Conservation (phyloP, 345 rosid genomes). For the Pistacia integerrima region DNA sequence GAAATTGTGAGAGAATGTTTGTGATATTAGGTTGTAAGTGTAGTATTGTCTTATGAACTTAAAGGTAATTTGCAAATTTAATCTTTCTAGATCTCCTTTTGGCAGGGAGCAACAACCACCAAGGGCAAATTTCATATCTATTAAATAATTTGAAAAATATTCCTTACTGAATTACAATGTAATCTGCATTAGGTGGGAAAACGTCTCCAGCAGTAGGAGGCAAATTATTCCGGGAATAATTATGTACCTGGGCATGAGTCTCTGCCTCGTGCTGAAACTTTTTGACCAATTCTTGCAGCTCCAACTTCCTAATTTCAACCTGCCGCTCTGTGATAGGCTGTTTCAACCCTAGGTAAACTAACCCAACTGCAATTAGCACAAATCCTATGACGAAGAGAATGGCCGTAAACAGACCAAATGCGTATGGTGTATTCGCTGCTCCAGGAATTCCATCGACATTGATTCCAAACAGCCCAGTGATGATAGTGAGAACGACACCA, state of each 20-base stretch:
- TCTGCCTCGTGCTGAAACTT: constrained; percentile 98
- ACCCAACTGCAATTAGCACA: constrained; percentile 62
- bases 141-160: neutral
- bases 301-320: constrained; percentile 74
- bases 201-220: constrained; percentile 83
- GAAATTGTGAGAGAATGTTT: too few species aligned
- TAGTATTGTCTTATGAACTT: too few species aligned
- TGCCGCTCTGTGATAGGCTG: constrained; percentile 61
- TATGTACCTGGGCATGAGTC: constrained; percentile 84
- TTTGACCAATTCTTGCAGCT: constrained; percentile 81
- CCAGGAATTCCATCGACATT: constrained; percentile 99
- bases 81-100: too few species aligned
- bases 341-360: constrained; percentile 77
- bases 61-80: neutral
- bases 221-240: constrained; percentile 46
- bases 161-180: constrained; percentile 57
- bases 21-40: too few species aligned
- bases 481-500: constrained; percentile 75
- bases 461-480: constrained; percentile 92
- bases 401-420: constrained; percentile 75
- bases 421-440: constrained; percentile 70
- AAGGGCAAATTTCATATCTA: too few species aligned
- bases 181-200: constrained; percentile 43
- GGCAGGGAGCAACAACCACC: too few species aligned
- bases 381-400: constrained; percentile 54